Evolutionary conservation across 176 grass and related monocot species (phyloP), one percentile per base, ranked within the genome.

Genomic region (Musa acuminata): DNA sequence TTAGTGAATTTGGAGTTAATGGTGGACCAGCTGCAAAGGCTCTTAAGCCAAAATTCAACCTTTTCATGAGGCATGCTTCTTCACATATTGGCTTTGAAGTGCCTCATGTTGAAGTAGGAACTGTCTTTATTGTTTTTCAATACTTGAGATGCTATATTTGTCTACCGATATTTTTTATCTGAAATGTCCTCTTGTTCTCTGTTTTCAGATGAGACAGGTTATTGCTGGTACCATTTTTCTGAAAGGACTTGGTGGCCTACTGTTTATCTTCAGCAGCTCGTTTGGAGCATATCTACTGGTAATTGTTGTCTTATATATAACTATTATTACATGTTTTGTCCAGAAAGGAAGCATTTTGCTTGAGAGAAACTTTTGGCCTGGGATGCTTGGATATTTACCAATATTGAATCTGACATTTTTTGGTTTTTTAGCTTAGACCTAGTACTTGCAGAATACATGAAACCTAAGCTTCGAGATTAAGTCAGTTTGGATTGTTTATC

Each of bases 211-310:
- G 80, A 93, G 83, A 24, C 86, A 98, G 82, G 84, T 98, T 17
- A 75, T 98, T 59, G 84, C 82, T 27, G 74, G 82, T 66, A 84
- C 87, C 13, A 93, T 93, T 78, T 82, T 72, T 26, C 88, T 98
- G 29, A 98, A 93, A 82, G 90, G 94, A 19, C 77, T 91, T 21
- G 94, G 94, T 76, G 85, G 94, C 70, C 90, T 98, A 11, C 90
- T 98, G 21, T 98, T 98, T 73, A 98, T 98, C 53, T 66, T 98
- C 49, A 91, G 94, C 75, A 91, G 87, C 76, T 91, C 90, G 22
- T 60, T 98, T 1, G 94, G 94, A 52, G 94, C 94, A 35, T 87
- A 89, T 67, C 86, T 98, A 49, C 83, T 98, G 94, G 94, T 98
- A 63, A 65, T 57, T 88, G 48, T 57, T 4, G 35, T 43, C 35